Evolutionary conservation across 208 protist species (phyloP).

Genomic region (Trichomonas vaginalis): DNA sequence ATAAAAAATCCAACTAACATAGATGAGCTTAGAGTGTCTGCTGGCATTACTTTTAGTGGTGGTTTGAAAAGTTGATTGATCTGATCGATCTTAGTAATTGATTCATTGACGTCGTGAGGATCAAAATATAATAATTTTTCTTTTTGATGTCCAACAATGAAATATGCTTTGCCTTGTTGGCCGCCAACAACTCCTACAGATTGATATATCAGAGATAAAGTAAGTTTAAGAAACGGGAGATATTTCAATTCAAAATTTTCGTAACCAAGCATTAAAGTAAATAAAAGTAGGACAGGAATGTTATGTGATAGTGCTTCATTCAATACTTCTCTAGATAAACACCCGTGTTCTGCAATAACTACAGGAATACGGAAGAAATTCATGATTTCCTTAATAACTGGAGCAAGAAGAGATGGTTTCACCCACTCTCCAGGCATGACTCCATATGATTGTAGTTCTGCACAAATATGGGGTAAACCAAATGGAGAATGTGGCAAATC

Average conservation of each 20-base stretch:
- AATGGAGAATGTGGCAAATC: neutral
- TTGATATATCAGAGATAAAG: neutral
- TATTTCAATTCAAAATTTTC: neutral
- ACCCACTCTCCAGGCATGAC: neutral
- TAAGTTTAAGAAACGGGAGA: neutral
- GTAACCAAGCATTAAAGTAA: neutral
- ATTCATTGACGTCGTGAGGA: neutral
- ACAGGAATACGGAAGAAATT: neutral
- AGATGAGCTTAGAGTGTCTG: neutral
- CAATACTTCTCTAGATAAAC: neutral
- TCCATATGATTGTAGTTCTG: neutral
- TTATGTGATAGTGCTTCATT: neutral
- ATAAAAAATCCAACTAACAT: neutral
- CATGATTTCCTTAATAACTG: neutral
- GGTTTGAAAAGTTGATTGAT: neutral
- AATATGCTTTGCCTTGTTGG: neutral
- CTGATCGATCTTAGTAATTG: neutral
- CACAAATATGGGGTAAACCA: neutral
- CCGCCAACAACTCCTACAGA: neutral
- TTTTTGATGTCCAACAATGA: neutral
- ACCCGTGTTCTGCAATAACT: neutral
- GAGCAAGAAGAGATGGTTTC: neutral
- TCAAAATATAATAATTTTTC: neutral
- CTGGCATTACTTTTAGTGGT: neutral
- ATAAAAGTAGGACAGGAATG: neutral